phyloP scores from a whole-genome alignment of 306 rosid species.

The Lupinus albus region DNA sequence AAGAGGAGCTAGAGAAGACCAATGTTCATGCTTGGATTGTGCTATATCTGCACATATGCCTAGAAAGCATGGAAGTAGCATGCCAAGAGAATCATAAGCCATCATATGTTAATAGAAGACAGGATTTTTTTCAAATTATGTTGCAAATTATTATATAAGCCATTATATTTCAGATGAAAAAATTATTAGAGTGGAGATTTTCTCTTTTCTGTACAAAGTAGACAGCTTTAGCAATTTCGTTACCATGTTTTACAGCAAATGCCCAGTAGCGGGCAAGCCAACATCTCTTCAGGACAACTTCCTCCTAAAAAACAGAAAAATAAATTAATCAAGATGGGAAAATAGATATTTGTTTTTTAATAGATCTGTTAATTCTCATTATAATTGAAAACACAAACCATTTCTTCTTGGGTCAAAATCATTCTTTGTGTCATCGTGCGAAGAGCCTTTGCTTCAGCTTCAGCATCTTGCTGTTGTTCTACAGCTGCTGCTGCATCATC shows the following conservation, averaged over 20 bases:
- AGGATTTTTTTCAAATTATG: constrained; percentile 1
- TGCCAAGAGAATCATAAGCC: constrained; percentile 39
- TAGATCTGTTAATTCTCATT: constrained; percentile 32
- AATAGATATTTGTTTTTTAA: constrained; percentile 24
- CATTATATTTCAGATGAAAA: constrained; percentile 21
- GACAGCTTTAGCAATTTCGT: constrained; percentile 34
- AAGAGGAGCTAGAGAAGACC: constrained; percentile 96
- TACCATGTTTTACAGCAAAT: constrained; percentile 89
- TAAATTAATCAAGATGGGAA: constrained; percentile 28
- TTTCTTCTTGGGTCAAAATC: constrained; percentile 98
- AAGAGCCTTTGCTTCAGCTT: constrained; percentile 87
- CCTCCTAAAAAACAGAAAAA: constrained; percentile 66
- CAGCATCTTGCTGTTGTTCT: constrained; percentile 85
- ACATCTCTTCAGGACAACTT: constrained; percentile 96
- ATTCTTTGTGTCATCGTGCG: constrained; percentile 92
- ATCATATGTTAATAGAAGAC: constrained; percentile 26
- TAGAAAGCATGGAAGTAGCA: constrained; percentile 48
- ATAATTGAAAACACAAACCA: constrained; percentile 64
- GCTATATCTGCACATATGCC: constrained; percentile 89
- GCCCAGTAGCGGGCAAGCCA: constrained; percentile 99
- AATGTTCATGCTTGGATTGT: constrained; percentile 77
- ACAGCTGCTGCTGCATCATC: constrained; percentile 72
- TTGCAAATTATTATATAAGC: constrained; percentile 19
- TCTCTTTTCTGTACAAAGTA: constrained; percentile 37
- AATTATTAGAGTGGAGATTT: constrained; percentile 33